phyloP scores from a whole-genome alignment of 2,329 filamentous ascomycete species.

The Colletotrichum aenigma region DNA sequence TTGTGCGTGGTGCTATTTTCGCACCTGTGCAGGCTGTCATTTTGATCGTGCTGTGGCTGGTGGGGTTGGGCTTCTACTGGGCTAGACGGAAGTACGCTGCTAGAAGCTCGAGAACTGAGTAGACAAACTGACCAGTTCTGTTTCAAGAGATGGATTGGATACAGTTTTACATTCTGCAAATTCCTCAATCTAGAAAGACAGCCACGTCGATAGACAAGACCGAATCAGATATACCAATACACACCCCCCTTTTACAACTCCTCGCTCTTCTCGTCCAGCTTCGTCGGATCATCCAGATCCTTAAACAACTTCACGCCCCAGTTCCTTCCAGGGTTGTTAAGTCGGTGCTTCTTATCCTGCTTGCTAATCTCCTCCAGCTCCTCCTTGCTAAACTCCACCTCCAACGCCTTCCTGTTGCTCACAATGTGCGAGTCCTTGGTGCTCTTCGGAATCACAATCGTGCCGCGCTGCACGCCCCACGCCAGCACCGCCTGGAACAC shows the following conservation, averaged over 20 bases:
- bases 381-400: conserved; percentile 36
- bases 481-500: conserved; percentile 36
- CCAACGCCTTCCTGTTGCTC: conserved; percentile 52
- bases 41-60: conserved; percentile 53
- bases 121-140: too few relatives aligned
- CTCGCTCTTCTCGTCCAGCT: conserved; percentile 8
- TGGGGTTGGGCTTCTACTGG: conserved; percentile 51
- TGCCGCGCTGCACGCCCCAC: conserved; percentile 36
- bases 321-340: conserved; percentile 39
- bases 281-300: conserved; percentile 40
- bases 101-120: neutral
- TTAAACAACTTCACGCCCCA: conserved; percentile 45
- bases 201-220: neutral
- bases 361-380: conserved; percentile 38
- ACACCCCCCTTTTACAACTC: neutral
- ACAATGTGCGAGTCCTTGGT: conserved; percentile 36
- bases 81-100: conserved; percentile 3
- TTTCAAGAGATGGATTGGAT: neutral
- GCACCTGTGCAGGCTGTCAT: conserved; percentile 58
- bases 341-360: conserved; percentile 30
- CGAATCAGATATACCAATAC: neutral
- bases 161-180: neutral
- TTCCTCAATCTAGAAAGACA: neutral
- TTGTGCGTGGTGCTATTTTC: conserved; percentile 62
- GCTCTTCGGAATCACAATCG: conserved; percentile 40